Percentiles rank a stretch among this genome's conserved stretches.
phyloP scores from a whole-genome alignment of 1,284 basidiomycete species.

The Papiliotrema fonsecae region DNA sequence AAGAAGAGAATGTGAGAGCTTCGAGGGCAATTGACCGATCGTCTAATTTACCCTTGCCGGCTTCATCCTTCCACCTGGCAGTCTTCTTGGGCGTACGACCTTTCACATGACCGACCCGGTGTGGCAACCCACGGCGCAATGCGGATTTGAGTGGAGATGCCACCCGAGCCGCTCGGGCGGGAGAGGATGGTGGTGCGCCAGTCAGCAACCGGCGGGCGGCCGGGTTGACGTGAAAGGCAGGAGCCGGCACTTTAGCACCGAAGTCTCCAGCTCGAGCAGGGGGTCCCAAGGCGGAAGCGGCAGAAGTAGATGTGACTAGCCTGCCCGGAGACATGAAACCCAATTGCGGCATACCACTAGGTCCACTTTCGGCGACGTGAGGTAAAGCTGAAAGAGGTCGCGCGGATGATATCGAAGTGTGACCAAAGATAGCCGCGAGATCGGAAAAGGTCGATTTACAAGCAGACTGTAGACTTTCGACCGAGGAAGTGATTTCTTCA shows the following conservation, averaged over 20 bases:
- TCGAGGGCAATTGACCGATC: slow-evolving; percentile 1
- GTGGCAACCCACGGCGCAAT: slow-evolving; percentile 7
- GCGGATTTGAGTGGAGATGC: slow-evolving; percentile 54
- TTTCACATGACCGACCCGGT: slow-evolving; percentile 12
- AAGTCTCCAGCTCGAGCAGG: background rate
- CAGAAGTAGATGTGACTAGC: too few species aligned
- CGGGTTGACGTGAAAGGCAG: slow-evolving; percentile 5
- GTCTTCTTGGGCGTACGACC: slow-evolving; percentile 55
- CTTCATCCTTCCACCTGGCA: slow-evolving; percentile 85
- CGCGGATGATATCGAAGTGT: background rate
- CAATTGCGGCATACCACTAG: background rate
- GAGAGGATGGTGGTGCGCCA: background rate
- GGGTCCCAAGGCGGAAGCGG: background rate
- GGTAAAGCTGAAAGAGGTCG: slow-evolving; percentile 4
- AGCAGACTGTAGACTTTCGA: slow-evolving; percentile 10
- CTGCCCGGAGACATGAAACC: background rate
- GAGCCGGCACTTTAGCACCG: slow-evolving; percentile 2
- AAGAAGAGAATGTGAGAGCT: background rate
- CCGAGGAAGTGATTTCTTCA: slow-evolving; percentile 5
- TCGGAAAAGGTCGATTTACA: slow-evolving; percentile 9
- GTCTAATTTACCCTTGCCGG: slow-evolving; percentile 69
- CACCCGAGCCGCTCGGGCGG: slow-evolving; percentile 54
- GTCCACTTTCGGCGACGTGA: background rate
- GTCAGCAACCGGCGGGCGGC: slow-evolving; percentile 10
- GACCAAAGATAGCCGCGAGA: slow-evolving; percentile 11